Evolutionary conservation across 2,329 filamentous ascomycete genomes (phyloP), one percentile per base, ranked within the genome.

Genomic region (Penicillium sp.): DNA sequence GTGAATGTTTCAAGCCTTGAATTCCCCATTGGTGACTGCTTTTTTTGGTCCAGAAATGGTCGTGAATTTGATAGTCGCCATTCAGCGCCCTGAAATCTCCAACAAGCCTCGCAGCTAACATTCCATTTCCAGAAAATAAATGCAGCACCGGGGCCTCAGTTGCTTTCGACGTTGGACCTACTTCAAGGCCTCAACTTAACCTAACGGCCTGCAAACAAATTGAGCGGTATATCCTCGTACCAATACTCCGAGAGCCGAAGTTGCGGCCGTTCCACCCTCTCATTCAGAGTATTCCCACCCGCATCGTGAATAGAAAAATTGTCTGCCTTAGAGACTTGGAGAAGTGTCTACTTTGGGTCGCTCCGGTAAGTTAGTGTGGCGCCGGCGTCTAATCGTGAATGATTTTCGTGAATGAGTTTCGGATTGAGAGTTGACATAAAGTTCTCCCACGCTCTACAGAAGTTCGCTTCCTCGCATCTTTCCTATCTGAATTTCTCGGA

Each of bases 281-380:
- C 56, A 77, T 95, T 50, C 76, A 84, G 53, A 84, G 87, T 65
- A 81, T 89, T 50, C 87, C 87, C 33, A 77, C 78, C 64, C 84
- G 84, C 60, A 93, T 95, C 63, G 80, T 81, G 59, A 80, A 83
- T 61, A 90, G 88, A 67, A 82, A 93, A 58, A 93, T 97, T 59
- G 82, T 86, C 64, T 95, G 86, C 71, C 80, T 97, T 39, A 83
- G 91, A 65, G 91, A 97, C 68, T 78, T 97, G 34, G 91, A 97
- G 70, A 95, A 95, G 79, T 91, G 85, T 7, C 74, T 97, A 47
- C 80, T 96, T 59, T 89, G 90, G 69, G 81, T 90, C 65, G 88
- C 90, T 73, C 87, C 87, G 66, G 91, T 96, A 84, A 94, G 90
- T 94, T 67, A 75, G n/a, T n/a, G 10, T 7, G 21, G 11, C 21